Evolutionary conservation across 306 rosid species (phyloP), one percentile per base, ranked within the genome.

Genomic region (Cucumis hystrix): DNA sequence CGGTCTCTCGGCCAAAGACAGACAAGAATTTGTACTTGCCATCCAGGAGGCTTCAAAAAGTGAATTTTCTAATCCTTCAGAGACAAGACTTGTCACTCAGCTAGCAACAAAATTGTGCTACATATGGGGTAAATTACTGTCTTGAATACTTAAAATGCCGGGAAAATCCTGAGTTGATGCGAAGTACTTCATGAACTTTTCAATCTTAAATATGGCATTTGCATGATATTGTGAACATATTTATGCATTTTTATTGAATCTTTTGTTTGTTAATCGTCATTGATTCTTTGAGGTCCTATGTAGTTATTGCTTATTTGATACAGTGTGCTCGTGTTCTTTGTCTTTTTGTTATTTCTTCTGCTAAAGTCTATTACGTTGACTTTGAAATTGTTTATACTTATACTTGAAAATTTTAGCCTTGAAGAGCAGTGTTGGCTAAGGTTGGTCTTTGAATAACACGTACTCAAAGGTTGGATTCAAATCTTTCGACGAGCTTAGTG

Each of bases 71-170:
- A 87, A 86, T 82, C 87, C 87, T 79, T 79, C 84, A 17, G 97
- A 93, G 79, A 89, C 88, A 83, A 84, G 87, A 84, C 79, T 64
- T 59, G 82, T 86, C 6, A 79, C 86, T 74, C 90, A 89, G 51
- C 64, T 93, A 80, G 92, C 87, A 49, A 79, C 82, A 78, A 87
- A 89, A 67, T 79, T 93, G 82, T 89, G 90, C 69, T 87, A 89
- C 60, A 10, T 85, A 76, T 93, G 93, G 96, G 91, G 87, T 87
- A 86, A 83, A 28, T 59, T 57, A 13, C 57, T 37, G 15, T 66
- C 49, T 66, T 37, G 30, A 66, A 17, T 39, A n/a, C 14, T 5
- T 8, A 37, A 65, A 37, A 6, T 18, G n/a, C 71, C 41, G 2
- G 21, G 16, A 65, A 8, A 37, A 15, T 33, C 23, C 49, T 17